Percentiles rank a stretch among this genome's conserved stretches.
phyloP scores from a whole-genome alignment of 805 yeast genomes.

The Metschnikowia rubicola region DNA sequence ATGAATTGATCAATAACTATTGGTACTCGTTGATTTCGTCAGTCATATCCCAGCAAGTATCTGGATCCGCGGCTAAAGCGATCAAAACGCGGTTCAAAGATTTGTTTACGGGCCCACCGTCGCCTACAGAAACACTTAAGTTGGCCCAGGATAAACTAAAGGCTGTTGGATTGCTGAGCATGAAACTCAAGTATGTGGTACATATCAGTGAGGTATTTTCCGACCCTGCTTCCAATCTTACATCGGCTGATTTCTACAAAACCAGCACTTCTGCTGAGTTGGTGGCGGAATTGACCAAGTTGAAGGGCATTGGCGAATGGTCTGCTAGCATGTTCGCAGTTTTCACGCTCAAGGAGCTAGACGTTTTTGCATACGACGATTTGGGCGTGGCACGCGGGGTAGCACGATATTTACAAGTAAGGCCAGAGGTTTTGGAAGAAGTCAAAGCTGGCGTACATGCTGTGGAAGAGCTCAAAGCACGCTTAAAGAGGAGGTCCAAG shows the following conservation, averaged over 20 bases:
- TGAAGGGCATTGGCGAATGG: slow-evolving; percentile 84
- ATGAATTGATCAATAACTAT: slow-evolving; percentile 25
- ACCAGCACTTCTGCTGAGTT: slow-evolving; percentile 43
- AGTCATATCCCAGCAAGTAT: slow-evolving; percentile 69
- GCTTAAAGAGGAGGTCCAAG: slow-evolving; percentile 36
- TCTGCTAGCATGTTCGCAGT: slow-evolving; percentile 82
- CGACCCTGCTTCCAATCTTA: slow-evolving; percentile 31
- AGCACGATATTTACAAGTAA: slow-evolving; percentile 53
- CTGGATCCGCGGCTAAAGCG: slow-evolving; percentile 76
- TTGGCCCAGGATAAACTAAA: slow-evolving; percentile 48
- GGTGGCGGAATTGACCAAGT: slow-evolving; percentile 43
- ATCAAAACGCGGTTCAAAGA: slow-evolving; percentile 48
- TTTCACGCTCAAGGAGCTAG: slow-evolving; percentile 62
- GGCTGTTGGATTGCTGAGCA: slow-evolving; percentile 62
- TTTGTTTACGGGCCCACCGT: slow-evolving; percentile 42
- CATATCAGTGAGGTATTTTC: slow-evolving; percentile 53
- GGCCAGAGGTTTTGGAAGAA: slow-evolving; percentile 48
- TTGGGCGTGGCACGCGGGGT: slow-evolving; percentile 84
- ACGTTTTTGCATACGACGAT: slow-evolving; percentile 76
- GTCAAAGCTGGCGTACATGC: slow-evolving; percentile 34
- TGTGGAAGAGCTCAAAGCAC: slow-evolving; percentile 30
- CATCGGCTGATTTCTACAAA: slow-evolving; percentile 35
- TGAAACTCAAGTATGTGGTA: slow-evolving; percentile 62
- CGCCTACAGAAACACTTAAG: slow-evolving; percentile 45
- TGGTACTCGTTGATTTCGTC: slow-evolving; percentile 38